A percentile compares a stretch with the other conserved stretches of the same genome.
These are phyloP conservation scores for Coemansia erecta DNA, from an alignment of 192 early-diverging fungal species.

Conservation along the genomic window DNA sequence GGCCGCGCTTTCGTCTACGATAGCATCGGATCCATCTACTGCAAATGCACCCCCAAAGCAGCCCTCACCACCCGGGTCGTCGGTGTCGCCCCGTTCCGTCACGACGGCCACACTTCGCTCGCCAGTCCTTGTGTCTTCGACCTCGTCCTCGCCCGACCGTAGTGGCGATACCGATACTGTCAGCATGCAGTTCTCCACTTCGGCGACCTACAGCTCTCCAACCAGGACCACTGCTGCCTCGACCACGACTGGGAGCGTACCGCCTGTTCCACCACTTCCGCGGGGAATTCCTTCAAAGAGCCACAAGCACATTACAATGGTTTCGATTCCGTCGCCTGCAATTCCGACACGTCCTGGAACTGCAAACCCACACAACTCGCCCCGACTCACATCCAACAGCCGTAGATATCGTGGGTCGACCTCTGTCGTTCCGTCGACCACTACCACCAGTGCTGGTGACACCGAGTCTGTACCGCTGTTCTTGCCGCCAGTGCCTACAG, in stretches of 20 bases:
- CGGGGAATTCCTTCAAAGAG: slow-evolving; percentile 4
- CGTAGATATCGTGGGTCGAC: slow-evolving; percentile 31
- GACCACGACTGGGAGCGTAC: slow-evolving; percentile 7
- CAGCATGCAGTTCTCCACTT: slow-evolving; percentile 9
- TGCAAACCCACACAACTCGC: slow-evolving; percentile 19
- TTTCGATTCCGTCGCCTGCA: not conserved
- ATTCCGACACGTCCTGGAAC: slow-evolving; percentile 17
- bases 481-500: slow-evolving; percentile 6
- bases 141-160: not conserved
- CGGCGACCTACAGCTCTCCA: slow-evolving; percentile 5
- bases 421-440: slow-evolving; percentile 10
- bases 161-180: not conserved
- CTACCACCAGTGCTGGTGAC: not conserved
- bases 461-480: not conserved
- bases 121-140: slow-evolving; percentile 2
- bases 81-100: not conserved
- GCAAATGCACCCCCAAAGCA: not conserved
- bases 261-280: slow-evolving; percentile 45
- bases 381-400: slow-evolving; percentile 18
- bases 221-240: not conserved
- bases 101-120: slow-evolving; percentile 5
- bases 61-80: not conserved
- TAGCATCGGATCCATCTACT: not conserved
- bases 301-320: slow-evolving; percentile 2
- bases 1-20: slow-evolving; percentile 9